Evolutionary conservation across 2,329 filamentous ascomycete genomes (phyloP).

Genomic region (Knufia fluminis): DNA sequence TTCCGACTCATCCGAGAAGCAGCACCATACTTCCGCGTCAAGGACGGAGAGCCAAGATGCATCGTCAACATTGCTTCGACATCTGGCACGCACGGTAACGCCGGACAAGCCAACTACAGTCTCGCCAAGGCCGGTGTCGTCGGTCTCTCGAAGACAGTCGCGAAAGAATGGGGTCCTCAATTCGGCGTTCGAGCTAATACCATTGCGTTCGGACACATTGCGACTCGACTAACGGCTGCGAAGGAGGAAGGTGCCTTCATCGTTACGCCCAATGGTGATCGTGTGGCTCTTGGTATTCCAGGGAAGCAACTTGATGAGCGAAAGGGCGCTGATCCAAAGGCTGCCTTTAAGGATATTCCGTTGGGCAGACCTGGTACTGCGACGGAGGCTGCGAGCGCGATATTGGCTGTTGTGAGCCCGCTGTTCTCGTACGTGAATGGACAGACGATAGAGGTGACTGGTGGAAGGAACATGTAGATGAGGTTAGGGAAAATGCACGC

Average conservation of each 20-base stretch:
- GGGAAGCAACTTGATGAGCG: slow-evolving; percentile 44
- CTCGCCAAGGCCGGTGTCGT: slow-evolving; percentile 75
- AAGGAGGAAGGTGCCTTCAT: slow-evolving; percentile 80
- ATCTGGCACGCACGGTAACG: slow-evolving; percentile 74
- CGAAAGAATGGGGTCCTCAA: slow-evolving; percentile 72
- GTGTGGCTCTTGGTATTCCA: slow-evolving; percentile 66
- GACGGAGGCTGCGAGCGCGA: slow-evolving; percentile 67
- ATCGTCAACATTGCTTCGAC: slow-evolving; percentile 81
- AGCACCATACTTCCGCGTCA: slow-evolving; percentile 78
- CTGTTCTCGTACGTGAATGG: slow-evolving; percentile 77
- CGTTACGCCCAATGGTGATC: slow-evolving; percentile 64
- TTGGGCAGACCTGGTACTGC: slow-evolving; percentile 57
- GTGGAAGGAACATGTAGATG: background rate
- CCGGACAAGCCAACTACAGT: slow-evolving; percentile 83
- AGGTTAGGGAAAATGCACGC: no score
- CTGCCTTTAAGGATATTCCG: slow-evolving; percentile 61
- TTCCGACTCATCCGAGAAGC: slow-evolving; percentile 75
- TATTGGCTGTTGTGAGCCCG: slow-evolving; percentile 71
- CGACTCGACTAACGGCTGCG: slow-evolving; percentile 68
- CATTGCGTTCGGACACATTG: slow-evolving; percentile 73
- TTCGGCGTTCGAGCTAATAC: slow-evolving; percentile 80
- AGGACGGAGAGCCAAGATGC: slow-evolving; percentile 66
- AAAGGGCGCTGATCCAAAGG: slow-evolving; percentile 19
- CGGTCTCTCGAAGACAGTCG: slow-evolving; percentile 79
- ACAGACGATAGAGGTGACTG: slow-evolving; percentile 37